Conservation (phyloP, 1,139 yeast genomes). For the Yamadazyma dushanensis region DNA sequence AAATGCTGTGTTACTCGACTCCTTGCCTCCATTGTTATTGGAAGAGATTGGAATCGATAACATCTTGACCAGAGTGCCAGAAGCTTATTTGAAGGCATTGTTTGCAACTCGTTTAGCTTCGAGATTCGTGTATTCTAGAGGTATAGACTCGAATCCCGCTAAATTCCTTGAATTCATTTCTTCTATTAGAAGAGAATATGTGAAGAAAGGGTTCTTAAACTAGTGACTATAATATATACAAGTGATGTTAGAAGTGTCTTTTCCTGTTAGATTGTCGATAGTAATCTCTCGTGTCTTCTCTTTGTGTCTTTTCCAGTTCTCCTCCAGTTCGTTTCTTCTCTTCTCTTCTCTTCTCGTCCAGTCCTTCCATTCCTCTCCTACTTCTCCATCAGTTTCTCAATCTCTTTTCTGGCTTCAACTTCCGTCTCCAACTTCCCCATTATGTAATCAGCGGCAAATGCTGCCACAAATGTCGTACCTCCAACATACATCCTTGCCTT, state of each 20-base stretch:
- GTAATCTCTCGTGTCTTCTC: background rate
- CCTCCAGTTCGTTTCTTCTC: conserved; percentile 1
- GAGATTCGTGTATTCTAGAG: conserved; percentile 82
- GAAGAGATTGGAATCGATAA: conserved; percentile 73
- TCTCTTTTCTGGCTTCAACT: conserved; percentile 23
- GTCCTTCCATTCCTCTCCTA: conserved; percentile 1
- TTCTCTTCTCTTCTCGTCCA: background rate
- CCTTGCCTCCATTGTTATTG: conserved; percentile 76
- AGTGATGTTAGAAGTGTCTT: too few relatives aligned
- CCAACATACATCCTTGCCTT: conserved; percentile 55
- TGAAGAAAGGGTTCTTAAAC: conserved; percentile 28
- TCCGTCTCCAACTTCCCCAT: conserved; percentile 49
- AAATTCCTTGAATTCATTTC: conserved; percentile 74
- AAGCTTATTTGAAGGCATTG: conserved; percentile 81
- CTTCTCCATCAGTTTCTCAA: conserved; percentile 7
- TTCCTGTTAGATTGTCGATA: too few relatives aligned
- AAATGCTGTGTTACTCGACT: conserved; percentile 70
- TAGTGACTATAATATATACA: too few relatives aligned
- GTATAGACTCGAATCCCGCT: conserved; percentile 82
- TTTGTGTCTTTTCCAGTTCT: conserved; percentile 1
- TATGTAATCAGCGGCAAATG: conserved; percentile 51
- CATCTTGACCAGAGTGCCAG: conserved; percentile 80
- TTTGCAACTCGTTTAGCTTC: conserved; percentile 91
- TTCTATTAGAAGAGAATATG: conserved; percentile 42
- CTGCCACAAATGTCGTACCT: conserved; percentile 52